Evolutionary conservation across 352 stramenopile genomes (phyloP), one percentile per base, ranked within the genome.

Genomic region (Aphanomyces cochlioides): DNA sequence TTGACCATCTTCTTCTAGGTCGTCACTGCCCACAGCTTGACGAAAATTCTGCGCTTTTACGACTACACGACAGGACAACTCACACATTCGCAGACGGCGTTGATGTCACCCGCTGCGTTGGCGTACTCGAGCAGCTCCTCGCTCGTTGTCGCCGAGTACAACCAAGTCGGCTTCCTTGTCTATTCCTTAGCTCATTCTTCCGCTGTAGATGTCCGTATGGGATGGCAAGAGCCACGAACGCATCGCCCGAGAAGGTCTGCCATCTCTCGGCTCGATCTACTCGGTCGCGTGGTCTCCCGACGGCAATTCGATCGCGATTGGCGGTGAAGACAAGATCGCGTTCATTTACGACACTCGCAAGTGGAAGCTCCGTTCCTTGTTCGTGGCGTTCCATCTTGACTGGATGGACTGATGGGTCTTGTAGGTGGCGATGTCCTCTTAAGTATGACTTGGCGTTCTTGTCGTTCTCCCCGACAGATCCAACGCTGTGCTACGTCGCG

Each of bases 331-430:
- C 53, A 67, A 68, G 34, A 40, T 73, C 6, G 67, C 60, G 43
- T 73, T 68, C 67, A 68, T 73, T 38, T 73, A 73, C 53, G 67
- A 73, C 67, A 69, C 67, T 19, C 56, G 67, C 48, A 73, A 58
- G 56, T 73, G 67, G 67, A 67, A 68, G 59, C 48, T 73, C 8
- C 67, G 67, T 38, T 48, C 66, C 3, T 13, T 60, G 67, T 73
- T 34, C 54, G 48, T 47, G 50, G 50, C 50, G 15, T 58, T 19
- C 21, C n/a, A 2, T 19, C n/a, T n/a, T 53, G 45, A n/a, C 13
- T 53, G n/a, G 13, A 53, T 53, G n/a, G 13, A 53, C n/a, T n/a
- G 1, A 53, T n/a, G n/a, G 13, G n/a, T 53, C 4, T 34, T 34
- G 39, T 38, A 73, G 67, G 59, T 73, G 67, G 67, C 56, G 60